Percentiles rank a stretch among this genome's conserved stretches.
Evolutionary conservation across 352 stramenopile species (phyloP).

Genomic region (Phytophthora hibernalis): DNA sequence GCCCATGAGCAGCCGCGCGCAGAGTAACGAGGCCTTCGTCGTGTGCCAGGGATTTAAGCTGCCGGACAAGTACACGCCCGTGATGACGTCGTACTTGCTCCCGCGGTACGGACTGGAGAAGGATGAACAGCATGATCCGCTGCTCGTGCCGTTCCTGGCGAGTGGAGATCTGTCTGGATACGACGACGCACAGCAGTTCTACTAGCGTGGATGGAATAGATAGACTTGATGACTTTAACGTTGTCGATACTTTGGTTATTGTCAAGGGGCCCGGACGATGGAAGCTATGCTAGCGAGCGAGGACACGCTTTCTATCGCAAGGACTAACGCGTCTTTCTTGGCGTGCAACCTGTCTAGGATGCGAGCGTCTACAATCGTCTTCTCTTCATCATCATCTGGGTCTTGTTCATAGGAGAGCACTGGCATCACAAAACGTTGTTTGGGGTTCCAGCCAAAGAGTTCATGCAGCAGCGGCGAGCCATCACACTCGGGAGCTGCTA

Average conservation of each 20-base stretch:
- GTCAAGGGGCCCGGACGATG: slow-evolving; percentile 45
- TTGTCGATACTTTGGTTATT: not conserved
- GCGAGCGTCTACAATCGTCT: slow-evolving; percentile 33
- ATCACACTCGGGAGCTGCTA: not conserved
- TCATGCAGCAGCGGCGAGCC: not conserved
- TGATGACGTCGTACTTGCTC: slow-evolving; percentile 88
- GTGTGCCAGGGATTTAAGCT: slow-evolving; percentile 95
- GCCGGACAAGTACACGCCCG: slow-evolving; percentile 77
- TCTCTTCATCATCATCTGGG: slow-evolving; percentile 14
- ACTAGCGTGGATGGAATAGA: slow-evolving; percentile 39
- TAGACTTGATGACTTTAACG: slow-evolving; percentile 15
- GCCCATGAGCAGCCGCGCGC: slow-evolving; percentile 96
- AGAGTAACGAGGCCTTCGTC: slow-evolving; percentile 97
- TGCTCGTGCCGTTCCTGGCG: slow-evolving; percentile 92
- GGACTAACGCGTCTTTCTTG: slow-evolving; percentile 52
- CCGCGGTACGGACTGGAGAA: slow-evolving; percentile 64
- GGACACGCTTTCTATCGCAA: slow-evolving; percentile 53
- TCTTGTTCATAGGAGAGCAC: slow-evolving; percentile 37
- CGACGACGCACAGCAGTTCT: slow-evolving; percentile 70
- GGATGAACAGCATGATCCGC: slow-evolving; percentile 56
- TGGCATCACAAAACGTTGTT: slow-evolving; percentile 9
- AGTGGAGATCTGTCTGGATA: slow-evolving; percentile 95
- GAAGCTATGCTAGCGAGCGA: slow-evolving; percentile 49
- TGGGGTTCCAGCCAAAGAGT: slow-evolving; percentile 57
- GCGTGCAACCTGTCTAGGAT: slow-evolving; percentile 53